Base-by-base conservation (phyloP, 495 filamentous ascomycete species). In the Xylaria longipes region DNA sequence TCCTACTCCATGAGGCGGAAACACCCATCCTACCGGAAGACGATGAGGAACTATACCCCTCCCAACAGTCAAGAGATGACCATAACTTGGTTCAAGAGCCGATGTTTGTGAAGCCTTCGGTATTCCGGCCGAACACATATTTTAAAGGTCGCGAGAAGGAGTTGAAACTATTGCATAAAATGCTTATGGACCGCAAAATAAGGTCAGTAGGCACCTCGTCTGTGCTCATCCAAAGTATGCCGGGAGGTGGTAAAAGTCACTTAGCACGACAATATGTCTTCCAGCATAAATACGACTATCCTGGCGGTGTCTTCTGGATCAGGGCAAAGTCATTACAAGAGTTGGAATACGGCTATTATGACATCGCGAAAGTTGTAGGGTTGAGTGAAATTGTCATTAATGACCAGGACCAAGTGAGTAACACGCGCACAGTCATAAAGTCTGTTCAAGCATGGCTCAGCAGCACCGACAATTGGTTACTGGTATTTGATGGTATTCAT, bases 191-290 rank as follows among this genome's bases (percentile, higher is more conserved):
- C 70, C 82, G 84, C 15, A 90, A 88, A 72, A 86, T 85, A 73
- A 84, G 92, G 27, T 83, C 83, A 20, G 84, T 90, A 69, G 88
- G 90, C 9, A 89, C 90, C 3, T 89, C 88, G 60, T 90, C 89
- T 17, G 91, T 94, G 6, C 81, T 94, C 9, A 87, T 96, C 45
- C 88, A 89, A 72, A 90, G 90, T 57, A 87, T 92, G 39, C 89
- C 93, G n/a, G 93, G 93, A 17, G 89, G 89, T 1, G 93, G 93
- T 27, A 96, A 96, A 80, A 92, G 92, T 0, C 92, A 95, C 77
- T 82, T 95, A n/a, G 92, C 92, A 43, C 86, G 93, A 8, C 87
- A 96, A 79, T 96, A 95, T 74, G 91, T 94, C 63, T 93, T 92
- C 66, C 81, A 84, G 31, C 88, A 93, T 69, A 86, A 84, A 25